These are phyloP conservation scores for Poa pratensis DNA, from an alignment of 176 grass and related monocot species.

Conservation along the genomic window DNA sequence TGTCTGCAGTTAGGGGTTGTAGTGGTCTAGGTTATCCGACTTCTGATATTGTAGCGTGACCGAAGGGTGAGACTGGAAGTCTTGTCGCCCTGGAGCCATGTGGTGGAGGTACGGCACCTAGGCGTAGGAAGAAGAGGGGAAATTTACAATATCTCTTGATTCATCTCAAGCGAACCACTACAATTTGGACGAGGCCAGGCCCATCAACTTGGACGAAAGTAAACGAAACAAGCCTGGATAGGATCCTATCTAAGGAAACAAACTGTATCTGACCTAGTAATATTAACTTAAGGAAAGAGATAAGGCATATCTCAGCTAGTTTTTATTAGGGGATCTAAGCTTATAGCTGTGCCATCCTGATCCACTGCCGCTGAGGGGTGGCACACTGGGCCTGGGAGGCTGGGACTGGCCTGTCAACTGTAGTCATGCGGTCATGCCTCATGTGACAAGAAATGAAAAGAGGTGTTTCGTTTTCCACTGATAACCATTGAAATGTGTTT, in stretches of 20 bases:
- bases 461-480: not conserved
- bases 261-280: not conserved
- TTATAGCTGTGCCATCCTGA: not conserved
- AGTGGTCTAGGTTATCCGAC: not conserved
- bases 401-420: not conserved
- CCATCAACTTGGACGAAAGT: not conserved
- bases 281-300: not conserved
- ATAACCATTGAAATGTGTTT: conserved; percentile 13
- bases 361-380: not conserved
- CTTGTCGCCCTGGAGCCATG: not conserved
- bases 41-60: not conserved
- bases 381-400: not conserved
- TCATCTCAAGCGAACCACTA: not conserved
- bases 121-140: not conserved
- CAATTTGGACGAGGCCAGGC: not conserved
- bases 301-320: not conserved
- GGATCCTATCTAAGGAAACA: not conserved
- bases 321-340: conserved; percentile 10
- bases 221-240: not conserved
- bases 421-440: not conserved
- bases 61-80: not conserved
- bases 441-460: not conserved
- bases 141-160: not conserved
- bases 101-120: not conserved
- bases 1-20: not conserved